Evolutionary conservation across 306 rosid species (phyloP), one percentile per base, ranked within the genome.

Genomic region (Vigna nakashimae): DNA sequence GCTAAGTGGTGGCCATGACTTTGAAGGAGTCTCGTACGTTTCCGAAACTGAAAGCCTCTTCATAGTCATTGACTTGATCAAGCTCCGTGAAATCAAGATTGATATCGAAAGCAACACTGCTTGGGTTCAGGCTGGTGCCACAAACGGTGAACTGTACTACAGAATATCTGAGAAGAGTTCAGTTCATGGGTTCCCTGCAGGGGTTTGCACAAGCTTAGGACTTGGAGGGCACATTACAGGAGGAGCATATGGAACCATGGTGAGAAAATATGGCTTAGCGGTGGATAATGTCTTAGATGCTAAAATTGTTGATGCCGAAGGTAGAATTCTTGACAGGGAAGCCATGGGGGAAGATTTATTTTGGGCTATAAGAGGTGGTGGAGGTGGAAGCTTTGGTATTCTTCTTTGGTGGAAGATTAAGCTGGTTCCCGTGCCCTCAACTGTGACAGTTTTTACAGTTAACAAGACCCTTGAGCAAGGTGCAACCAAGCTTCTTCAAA

Each of bases 321-420:
- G 98, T 0, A 79, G n/a, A 38, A 69, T 93, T 49, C 89, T 90
- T 22, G 86, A 91, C 12, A 78, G 94, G 52, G 28, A 4, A 28
- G 58, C 86, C 76, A 93, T 89, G 94, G 93, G 89, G 20, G 94
- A 91, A 26, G 94, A 87, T 4, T 42, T 88, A 0, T 88, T 91
- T 52, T 91, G 92, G 97, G 92, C 97, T 0, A 90, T 91, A 6
- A 83, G 90, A 76, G 94, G 97, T 17, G 91, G 97, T 2, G 94
- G 94, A 1, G 92, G 89, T 16, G 92, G 83, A 7, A 88, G 91
- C 81, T 91, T 90, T 46, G 92, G 93, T 11, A 51, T 91, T 1
- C 69, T 88, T 46, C 82, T 89, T 18, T 73, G 86, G 51, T 93
- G 94, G 91, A 87, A 88, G 77, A 74, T 93, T 14, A 88, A 84